A percentile compares a stretch with the other conserved stretches of the same genome.
phyloP scores from a whole-genome alignment of 2,329 filamentous ascomycete species.

The Tolypocladium tundrense region DNA sequence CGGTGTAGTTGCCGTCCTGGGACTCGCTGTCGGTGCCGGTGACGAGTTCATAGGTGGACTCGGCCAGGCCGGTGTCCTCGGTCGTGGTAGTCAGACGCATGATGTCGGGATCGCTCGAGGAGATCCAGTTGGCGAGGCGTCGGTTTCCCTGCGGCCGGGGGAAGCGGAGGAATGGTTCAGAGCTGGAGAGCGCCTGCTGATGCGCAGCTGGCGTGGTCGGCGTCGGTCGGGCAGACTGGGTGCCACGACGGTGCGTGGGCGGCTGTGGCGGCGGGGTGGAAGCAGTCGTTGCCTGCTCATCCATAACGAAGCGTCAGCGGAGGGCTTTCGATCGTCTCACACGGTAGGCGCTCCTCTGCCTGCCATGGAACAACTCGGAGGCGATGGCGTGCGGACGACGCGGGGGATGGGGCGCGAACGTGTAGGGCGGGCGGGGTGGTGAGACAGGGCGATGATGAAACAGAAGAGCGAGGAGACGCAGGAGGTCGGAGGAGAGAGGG shows the following conservation, averaged over 20 bases:
- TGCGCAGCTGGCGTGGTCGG: constrained; percentile 7
- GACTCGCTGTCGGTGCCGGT: constrained; percentile 41
- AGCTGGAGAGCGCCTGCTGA: constrained; percentile 20
- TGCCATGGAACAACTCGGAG: constrained; percentile 1
- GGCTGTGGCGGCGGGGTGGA: constrained; percentile 18
- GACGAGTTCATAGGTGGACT: constrained; percentile 49
- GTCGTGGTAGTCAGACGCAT: constrained; percentile 36
- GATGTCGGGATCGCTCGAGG: constrained; percentile 45
- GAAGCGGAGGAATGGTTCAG: constrained; percentile 44
- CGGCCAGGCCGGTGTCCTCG: constrained; percentile 41
- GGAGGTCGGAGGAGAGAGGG: constrained; percentile 1
- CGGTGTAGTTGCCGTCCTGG: constrained; percentile 36
- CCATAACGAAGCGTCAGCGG: constrained; percentile 37
- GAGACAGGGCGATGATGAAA: constrained; percentile 6
- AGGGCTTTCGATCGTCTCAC: constrained; percentile 12
- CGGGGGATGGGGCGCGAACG: background rate
- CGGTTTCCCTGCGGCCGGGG: constrained; percentile 45
- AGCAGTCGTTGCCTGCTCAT: constrained; percentile 29
- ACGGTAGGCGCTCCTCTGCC: constrained; percentile 7
- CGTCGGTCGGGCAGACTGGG: constrained; percentile 14
- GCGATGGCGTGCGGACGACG: background rate
- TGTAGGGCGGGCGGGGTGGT: background rate
- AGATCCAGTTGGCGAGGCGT: constrained; percentile 49
- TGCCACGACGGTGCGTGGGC: constrained; percentile 17
- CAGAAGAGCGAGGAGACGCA: background rate